Evolutionary conservation across 2,329 filamentous ascomycete genomes (phyloP).

Genomic region (Curvularia verruculosa): DNA sequence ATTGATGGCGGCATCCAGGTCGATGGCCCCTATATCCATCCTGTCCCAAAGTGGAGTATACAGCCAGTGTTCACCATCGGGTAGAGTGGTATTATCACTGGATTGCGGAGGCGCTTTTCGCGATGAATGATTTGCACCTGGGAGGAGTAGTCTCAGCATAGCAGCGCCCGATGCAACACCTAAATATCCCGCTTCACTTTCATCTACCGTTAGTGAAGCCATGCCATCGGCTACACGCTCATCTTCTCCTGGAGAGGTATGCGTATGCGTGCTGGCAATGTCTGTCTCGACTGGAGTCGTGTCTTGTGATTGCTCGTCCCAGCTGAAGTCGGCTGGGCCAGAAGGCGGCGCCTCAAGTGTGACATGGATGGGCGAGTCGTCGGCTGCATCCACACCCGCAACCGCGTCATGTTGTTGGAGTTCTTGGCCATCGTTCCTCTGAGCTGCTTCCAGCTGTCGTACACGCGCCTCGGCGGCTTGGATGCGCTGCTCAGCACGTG

Average conservation of each 20-base stretch:
- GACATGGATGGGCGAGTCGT: slow-evolving; percentile 4
- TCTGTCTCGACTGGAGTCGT: not conserved
- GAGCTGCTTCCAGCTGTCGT: slow-evolving; percentile 7
- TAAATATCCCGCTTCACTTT: slow-evolving; percentile 53
- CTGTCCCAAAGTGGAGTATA: not conserved
- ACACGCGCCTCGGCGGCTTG: slow-evolving; percentile 13
- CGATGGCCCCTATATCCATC: not conserved
- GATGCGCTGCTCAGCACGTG: slow-evolving; percentile 10
- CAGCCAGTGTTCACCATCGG: not conserved
- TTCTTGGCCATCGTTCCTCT: not conserved
- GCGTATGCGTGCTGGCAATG: not conserved
- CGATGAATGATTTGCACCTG: slow-evolving; percentile 8
- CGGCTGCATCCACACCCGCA: not conserved
- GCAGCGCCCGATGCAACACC: slow-evolving; percentile 56
- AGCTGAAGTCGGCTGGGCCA: slow-evolving; percentile 4
- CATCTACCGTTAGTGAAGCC: slow-evolving; percentile 14
- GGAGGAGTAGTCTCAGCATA: slow-evolving; percentile 43
- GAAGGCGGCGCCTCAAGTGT: slow-evolving; percentile 9
- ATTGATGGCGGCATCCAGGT: slow-evolving; percentile 35
- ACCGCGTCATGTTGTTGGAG: not conserved
- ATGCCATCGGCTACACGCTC: slow-evolving; percentile 1
- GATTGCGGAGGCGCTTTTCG: slow-evolving; percentile 3
- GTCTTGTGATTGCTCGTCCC: slow-evolving; percentile 8
- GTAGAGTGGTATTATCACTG: not conserved
- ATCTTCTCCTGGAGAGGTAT: not conserved